Conservation (phyloP, 2,329 filamentous ascomycete species). For the Ophiocordyceps robertsii region DNA sequence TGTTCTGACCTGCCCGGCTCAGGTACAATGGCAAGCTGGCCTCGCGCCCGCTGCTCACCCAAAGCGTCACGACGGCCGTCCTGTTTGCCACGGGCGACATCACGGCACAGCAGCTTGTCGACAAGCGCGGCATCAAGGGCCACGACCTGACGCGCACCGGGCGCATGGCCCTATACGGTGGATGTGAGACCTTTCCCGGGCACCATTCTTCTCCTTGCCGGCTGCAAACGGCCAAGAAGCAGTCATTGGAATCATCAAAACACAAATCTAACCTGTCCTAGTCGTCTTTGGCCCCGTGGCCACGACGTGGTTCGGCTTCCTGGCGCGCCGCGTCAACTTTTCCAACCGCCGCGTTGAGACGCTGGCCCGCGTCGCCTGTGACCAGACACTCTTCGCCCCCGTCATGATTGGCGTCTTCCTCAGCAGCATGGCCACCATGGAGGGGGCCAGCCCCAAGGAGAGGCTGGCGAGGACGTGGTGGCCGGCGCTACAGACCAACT, state of each 20-base stretch:
- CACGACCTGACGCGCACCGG: constrained; percentile 63
- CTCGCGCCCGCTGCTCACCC: constrained; percentile 73
- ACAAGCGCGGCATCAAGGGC: constrained; percentile 61
- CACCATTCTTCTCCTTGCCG: too few relatives aligned
- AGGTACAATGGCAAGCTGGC: constrained; percentile 83
- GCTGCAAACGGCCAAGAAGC: not conserved
- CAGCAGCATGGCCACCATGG: constrained; percentile 69
- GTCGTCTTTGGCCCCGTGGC: constrained; percentile 79
- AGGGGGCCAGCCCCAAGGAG: constrained; percentile 46
- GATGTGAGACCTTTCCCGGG: constrained; percentile 37
- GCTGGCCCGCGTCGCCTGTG: constrained; percentile 61
- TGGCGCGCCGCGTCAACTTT: constrained; percentile 56
- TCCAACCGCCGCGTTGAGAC: constrained; percentile 56
- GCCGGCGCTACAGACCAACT: constrained; percentile 66
- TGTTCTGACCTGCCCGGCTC: not conserved
- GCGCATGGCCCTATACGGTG: constrained; percentile 71
- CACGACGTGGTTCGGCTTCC: constrained; percentile 73
- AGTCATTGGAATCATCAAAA: not conserved
- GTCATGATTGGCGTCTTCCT: constrained; percentile 72
- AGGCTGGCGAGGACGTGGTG: constrained; percentile 61
- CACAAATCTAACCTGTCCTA: constrained; percentile 16
- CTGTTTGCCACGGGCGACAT: constrained; percentile 88
- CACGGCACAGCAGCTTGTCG: constrained; percentile 82
- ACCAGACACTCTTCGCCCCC: constrained; percentile 78
- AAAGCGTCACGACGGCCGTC: constrained; percentile 79